Evolutionary conservation across 1,284 basidiomycete genomes (phyloP), one percentile per base, ranked within the genome.

Genomic region (Paramarasmius palmivorus): DNA sequence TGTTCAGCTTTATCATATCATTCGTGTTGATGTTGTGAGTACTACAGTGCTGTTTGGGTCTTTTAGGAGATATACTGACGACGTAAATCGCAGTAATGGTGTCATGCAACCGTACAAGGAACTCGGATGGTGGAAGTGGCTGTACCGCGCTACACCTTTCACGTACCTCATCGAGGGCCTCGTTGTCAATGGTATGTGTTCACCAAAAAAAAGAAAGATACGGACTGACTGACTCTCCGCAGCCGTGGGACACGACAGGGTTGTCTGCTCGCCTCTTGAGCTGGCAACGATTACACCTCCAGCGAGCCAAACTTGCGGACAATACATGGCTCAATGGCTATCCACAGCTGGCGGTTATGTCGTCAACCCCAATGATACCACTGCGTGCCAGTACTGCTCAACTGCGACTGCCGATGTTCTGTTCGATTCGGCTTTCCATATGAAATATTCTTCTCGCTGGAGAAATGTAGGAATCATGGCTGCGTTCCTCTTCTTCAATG

Each of bases 121-220:
- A 14, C 79, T 92, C 5, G 86, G 84, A 5, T 92, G 89, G 86
- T 92, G 90, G 90, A 74, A 74, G 59, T 93, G 90, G 86, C 90
- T 92, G 86, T 90, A 93, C 65, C 80, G 77, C 40, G 64, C 88
- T 14, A 90, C 88, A 2, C 92, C 92, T 0, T 92, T 86, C 72
- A 90, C 88, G 0, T 90, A 88, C 62, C 68, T 88, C 36, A 70
- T 84, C 53, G 84, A 86, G 63, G 83, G 77, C 26, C 62, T 85
- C 32, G 61, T 82, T 22, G 78, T 78, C 2, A 74, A 82, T 68
- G 72, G 78, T 78, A 44, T 29, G 63, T 61, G 17, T 36, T 22
- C 20, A 49, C 20, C 14, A 14, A 23, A 2, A 12, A 17, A 42
- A 3, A 40, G 39, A 15, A 47, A 47, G 9, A 48, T 0, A 20